Evolutionary conservation across 2,329 filamentous ascomycete genomes (phyloP).

Genomic region (Colletotrichum brevisporum): DNA sequence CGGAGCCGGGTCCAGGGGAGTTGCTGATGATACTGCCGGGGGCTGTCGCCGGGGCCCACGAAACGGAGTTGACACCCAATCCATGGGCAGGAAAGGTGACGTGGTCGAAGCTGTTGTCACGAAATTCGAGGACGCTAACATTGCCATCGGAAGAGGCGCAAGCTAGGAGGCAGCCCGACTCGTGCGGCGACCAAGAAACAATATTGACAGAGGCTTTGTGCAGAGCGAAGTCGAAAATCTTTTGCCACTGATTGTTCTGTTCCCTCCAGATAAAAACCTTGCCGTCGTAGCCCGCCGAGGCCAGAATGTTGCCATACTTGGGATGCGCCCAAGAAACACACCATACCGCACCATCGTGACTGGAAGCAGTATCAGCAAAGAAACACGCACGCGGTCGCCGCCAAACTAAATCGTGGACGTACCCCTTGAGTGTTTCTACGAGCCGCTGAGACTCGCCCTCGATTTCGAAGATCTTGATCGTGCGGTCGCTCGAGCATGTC

Average conservation of each 20-base stretch:
- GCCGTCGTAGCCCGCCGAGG: slow-evolving; percentile 95
- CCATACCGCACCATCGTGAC: slow-evolving; percentile 98
- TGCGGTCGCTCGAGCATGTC: slow-evolving; percentile 97
- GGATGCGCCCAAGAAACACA: slow-evolving; percentile 98
- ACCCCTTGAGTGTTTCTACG: slow-evolving; percentile 95
- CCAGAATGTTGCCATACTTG: slow-evolving; percentile 98
- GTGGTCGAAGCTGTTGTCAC: slow-evolving; percentile 93
- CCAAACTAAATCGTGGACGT: slow-evolving; percentile 42
- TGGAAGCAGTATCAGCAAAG: slow-evolving; percentile 51
- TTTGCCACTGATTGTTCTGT: slow-evolving; percentile 81
- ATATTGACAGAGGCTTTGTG: slow-evolving; percentile 98
- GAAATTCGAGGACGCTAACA: slow-evolving; percentile 95
- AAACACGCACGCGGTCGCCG: background rate
- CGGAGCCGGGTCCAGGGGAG: slow-evolving; percentile 70
- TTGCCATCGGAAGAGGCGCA: slow-evolving; percentile 95
- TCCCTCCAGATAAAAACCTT: slow-evolving; percentile 99
- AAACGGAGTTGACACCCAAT: slow-evolving; percentile 94
- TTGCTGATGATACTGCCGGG: slow-evolving; percentile 89
- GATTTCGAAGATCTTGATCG: slow-evolving; percentile 99
- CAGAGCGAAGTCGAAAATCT: slow-evolving; percentile 91
- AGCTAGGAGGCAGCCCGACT: slow-evolving; percentile 93
- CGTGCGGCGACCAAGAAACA: slow-evolving; percentile 97
- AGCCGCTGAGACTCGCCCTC: slow-evolving; percentile 92
- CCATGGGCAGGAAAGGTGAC: slow-evolving; percentile 92
- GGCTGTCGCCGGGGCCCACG: slow-evolving; percentile 89